phyloP scores from a whole-genome alignment of 495 filamentous ascomycete genomes.

The Talaromyces adpressus region DNA sequence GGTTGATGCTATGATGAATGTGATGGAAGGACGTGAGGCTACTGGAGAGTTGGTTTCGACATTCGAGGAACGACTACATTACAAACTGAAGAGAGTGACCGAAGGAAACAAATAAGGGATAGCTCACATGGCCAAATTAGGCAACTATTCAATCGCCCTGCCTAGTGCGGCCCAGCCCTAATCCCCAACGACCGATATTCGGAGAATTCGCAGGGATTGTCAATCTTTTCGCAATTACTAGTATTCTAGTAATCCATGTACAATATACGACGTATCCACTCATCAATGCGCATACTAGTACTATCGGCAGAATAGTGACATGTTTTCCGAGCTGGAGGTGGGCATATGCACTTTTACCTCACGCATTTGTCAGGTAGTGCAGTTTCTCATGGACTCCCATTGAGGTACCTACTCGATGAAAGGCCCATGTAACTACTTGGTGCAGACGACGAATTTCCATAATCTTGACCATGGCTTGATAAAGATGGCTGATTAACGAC shows the following conservation, averaged over 20 bases:
- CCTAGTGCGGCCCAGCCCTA: background rate
- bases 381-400: background rate
- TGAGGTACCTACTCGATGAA: background rate
- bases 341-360: too few relatives aligned
- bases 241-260: too few relatives aligned
- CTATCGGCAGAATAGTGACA: too few relatives aligned
- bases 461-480: background rate
- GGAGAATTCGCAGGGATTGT: background rate
- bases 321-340: too few relatives aligned
- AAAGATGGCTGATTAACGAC: background rate
- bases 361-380: too few relatives aligned
- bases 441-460: background rate
- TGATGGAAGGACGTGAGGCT: background rate
- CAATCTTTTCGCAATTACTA: too few relatives aligned
- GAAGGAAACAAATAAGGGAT: background rate
- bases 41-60: background rate
- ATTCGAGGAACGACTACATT: background rate
- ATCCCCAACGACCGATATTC: background rate
- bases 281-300: too few relatives aligned
- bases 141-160: background rate
- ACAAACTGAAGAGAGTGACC: too few relatives aligned
- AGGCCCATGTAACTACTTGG: background rate
- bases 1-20: slow-evolving; percentile 42
- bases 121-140: background rate
- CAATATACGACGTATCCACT: too few relatives aligned